These are phyloP conservation scores for Pistacia atlantica DNA, from an alignment of 345 rosid species.

Conservation along the genomic window DNA sequence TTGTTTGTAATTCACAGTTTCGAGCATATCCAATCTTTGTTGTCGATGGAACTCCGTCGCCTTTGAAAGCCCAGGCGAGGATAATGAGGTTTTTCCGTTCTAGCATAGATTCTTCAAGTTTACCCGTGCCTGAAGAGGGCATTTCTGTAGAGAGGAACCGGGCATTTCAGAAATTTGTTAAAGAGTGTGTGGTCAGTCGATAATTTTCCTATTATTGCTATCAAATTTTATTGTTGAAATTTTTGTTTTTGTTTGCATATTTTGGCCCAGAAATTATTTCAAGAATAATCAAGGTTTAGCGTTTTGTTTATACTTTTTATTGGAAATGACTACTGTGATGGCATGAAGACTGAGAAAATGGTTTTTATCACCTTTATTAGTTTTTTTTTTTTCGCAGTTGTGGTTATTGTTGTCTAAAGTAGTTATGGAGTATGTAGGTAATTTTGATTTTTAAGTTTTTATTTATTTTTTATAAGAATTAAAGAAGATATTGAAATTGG, in stretches of 20 bases:
- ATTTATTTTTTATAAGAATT: too few species aligned
- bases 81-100: slow-evolving; percentile 63
- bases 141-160: slow-evolving; percentile 70
- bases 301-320: too few species aligned
- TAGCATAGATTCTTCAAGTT: slow-evolving; percentile 48
- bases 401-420: too few species aligned
- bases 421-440: too few species aligned
- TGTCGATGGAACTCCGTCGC: slow-evolving; percentile 86
- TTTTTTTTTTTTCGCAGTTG: too few species aligned
- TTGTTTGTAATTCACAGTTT: slow-evolving; percentile 47
- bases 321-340: too few species aligned
- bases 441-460: too few species aligned
- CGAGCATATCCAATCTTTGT: slow-evolving; percentile 91
- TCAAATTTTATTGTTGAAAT: not conserved
- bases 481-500: too few species aligned
- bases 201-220: not conserved
- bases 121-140: slow-evolving; percentile 45
- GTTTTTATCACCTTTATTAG: too few species aligned
- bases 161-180: slow-evolving; percentile 56
- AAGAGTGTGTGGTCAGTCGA: slow-evolving; percentile 74
- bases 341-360: too few species aligned
- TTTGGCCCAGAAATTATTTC: too few species aligned
- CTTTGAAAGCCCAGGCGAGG: slow-evolving; percentile 75
- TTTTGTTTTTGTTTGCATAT: not conserved
- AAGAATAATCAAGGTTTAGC: too few species aligned